These are phyloP conservation scores for Endotrypanum monterogeii DNA, from an alignment of 208 protist genomes.

Conservation along the genomic window DNA sequence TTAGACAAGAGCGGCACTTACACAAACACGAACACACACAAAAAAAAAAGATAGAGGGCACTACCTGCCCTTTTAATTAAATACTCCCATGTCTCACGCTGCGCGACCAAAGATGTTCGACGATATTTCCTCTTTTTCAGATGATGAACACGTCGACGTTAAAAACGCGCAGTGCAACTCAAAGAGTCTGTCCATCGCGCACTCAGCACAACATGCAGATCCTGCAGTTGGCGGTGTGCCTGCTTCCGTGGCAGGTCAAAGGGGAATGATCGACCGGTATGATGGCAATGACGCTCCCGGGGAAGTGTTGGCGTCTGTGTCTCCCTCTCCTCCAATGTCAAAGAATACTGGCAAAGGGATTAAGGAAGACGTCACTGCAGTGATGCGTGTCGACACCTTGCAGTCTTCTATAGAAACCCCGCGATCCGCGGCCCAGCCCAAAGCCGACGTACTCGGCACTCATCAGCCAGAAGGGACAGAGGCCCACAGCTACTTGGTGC, in stretches of 20 bases:
- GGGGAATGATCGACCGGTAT: background rate
- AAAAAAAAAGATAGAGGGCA: background rate
- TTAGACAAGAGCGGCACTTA: background rate
- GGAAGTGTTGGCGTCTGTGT: conserved; percentile 3
- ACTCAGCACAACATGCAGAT: conserved; percentile 1
- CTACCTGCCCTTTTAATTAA: background rate
- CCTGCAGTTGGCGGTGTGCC: background rate
- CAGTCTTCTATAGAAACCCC: conserved; percentile 12
- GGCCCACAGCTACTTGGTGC: background rate
- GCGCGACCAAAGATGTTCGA: conserved; percentile 49
- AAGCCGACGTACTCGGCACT: background rate
- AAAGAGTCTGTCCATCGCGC: background rate
- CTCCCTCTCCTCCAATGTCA: background rate
- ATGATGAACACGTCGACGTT: background rate
- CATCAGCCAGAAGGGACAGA: background rate
- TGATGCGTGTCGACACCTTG: conserved; percentile 16
- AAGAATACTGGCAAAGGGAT: background rate
- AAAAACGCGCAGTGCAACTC: background rate
- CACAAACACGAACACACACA: background rate
- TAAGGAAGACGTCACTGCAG: conserved; percentile 15
- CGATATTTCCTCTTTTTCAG: conserved; percentile 33
- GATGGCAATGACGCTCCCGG: conserved; percentile 1
- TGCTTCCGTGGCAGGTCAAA: background rate
- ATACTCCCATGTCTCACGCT: conserved; percentile 14
- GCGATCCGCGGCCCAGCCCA: background rate